These are phyloP conservation scores for Coemansia sp. DNA, from an alignment of 192 early-diverging fungal species.

Conservation along the genomic window DNA sequence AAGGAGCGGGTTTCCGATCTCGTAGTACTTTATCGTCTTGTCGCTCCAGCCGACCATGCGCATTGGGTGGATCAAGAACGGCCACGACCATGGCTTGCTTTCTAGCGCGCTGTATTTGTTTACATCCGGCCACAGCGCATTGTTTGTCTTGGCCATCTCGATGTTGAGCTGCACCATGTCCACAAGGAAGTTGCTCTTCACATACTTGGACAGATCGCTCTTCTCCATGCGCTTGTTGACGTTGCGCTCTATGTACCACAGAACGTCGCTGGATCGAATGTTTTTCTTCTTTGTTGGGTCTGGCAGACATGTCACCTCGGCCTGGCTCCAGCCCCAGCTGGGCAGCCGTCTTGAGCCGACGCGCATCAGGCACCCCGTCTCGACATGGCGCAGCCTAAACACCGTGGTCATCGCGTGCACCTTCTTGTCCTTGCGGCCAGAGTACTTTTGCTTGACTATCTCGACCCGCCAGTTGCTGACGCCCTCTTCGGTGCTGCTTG, in stretches of 20 bases:
- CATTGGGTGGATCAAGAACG: conserved; percentile 81
- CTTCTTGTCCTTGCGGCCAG: conserved; percentile 52
- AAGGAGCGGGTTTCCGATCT: conserved; percentile 85
- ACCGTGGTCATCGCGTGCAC: conserved; percentile 61
- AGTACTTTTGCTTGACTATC: conserved; percentile 45
- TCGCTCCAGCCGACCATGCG: conserved; percentile 83
- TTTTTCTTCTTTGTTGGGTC: conserved; percentile 73
- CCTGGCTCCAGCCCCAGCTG: conserved; percentile 84
- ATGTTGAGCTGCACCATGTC: conserved; percentile 51
- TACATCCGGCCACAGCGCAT: conserved; percentile 47
- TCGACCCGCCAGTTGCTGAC: conserved; percentile 68
- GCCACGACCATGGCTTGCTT: conserved; percentile 79
- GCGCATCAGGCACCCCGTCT: conserved; percentile 78
- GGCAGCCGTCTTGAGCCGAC: conserved; percentile 71
- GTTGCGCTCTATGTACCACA: conserved; percentile 58
- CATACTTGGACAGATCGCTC: conserved; percentile 36
- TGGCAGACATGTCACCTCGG: conserved; percentile 92
- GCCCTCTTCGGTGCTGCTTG: conserved; percentile 68
- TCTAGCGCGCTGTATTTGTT: conserved; percentile 58
- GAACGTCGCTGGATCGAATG: conserved; percentile 52
- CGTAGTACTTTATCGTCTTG: conserved; percentile 78
- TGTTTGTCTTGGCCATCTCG: conserved; percentile 55
- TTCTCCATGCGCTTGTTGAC: conserved; percentile 38
- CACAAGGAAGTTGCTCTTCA: conserved; percentile 37
- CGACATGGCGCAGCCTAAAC: conserved; percentile 73